Conservation (phyloP, 257 asterid genomes). For the Solanum verrucosum region DNA sequence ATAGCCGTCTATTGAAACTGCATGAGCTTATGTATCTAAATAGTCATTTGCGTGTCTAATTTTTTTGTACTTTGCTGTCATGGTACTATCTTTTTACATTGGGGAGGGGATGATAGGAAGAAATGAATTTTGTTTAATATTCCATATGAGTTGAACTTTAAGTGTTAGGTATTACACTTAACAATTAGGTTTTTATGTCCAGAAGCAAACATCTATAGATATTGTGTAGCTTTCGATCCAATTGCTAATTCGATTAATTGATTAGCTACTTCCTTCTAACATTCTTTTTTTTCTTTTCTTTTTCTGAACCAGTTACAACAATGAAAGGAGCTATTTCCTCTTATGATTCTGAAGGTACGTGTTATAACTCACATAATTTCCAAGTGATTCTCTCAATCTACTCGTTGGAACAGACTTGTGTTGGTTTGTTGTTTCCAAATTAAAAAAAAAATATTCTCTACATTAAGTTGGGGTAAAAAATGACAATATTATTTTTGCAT, state of each 20-base stretch:
- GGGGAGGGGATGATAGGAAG: too few species aligned
- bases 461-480: too few species aligned
- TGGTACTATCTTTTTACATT: too few species aligned
- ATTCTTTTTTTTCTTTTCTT: neutral
- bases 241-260: neutral
- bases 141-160: neutral
- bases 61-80: too few species aligned
- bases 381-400: neutral
- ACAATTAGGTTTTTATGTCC: neutral
- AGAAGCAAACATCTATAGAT: neutral
- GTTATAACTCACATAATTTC: neutral
- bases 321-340: constrained; percentile 12
- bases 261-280: neutral
- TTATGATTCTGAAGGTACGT: constrained; percentile 33
- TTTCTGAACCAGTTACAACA: neutral
- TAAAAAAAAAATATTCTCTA: neutral
- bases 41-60: too few species aligned
- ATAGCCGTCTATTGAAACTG: neutral
- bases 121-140: neutral
- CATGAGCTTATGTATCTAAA: neutral
- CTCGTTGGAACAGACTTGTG: neutral
- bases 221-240: neutral
- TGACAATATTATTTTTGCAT: neutral
- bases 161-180: neutral
- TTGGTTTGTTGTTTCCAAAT: neutral